Evolutionary conservation across 1,284 basidiomycete species (phyloP).

Genomic region (Clitocybe nebularis): DNA sequence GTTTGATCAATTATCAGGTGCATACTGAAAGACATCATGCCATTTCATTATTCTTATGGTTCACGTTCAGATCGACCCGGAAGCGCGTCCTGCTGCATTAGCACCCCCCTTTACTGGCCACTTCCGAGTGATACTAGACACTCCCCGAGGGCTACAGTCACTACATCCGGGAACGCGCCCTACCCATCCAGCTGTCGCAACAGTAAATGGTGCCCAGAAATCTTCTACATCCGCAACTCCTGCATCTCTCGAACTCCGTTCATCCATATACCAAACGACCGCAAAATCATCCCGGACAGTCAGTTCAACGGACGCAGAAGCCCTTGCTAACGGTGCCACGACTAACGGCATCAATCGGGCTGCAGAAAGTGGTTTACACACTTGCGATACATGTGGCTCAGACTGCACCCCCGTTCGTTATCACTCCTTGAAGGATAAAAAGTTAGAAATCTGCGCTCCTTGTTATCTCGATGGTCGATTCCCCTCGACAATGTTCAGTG

Average conservation of each 20-base stretch:
- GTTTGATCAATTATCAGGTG: conserved; percentile 97
- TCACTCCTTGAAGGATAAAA: conserved; percentile 90
- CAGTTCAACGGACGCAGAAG: conserved; percentile 59
- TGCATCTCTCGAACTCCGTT: conserved; percentile 82
- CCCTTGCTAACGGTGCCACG: conserved; percentile 53
- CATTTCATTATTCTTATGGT: not conserved
- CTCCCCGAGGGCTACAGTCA: conserved; percentile 92
- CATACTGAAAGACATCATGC: too few species aligned
- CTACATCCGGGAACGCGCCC: conserved; percentile 88
- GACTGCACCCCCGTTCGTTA: conserved; percentile 90
- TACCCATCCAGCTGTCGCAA: conserved; percentile 37
- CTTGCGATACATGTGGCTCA: conserved; percentile 92
- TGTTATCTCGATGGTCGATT: conserved; percentile 98
- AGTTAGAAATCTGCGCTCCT: conserved; percentile 83
- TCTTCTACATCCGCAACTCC: conserved; percentile 43
- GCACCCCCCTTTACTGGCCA: conserved; percentile 98
- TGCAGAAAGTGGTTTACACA: conserved; percentile 56
- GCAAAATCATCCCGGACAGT: conserved; percentile 74
- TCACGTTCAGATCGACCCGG: conserved; percentile 83
- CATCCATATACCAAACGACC: conserved; percentile 85
- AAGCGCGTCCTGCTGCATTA: conserved; percentile 89
- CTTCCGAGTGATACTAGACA: conserved; percentile 96
- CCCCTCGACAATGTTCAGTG: conserved; percentile 93
- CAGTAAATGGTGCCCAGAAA: conserved; percentile 50
- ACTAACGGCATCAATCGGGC: conserved; percentile 46